Evolutionary conservation across 495 filamentous ascomycete species (phyloP).

Genomic region (Zalerion maritima): DNA sequence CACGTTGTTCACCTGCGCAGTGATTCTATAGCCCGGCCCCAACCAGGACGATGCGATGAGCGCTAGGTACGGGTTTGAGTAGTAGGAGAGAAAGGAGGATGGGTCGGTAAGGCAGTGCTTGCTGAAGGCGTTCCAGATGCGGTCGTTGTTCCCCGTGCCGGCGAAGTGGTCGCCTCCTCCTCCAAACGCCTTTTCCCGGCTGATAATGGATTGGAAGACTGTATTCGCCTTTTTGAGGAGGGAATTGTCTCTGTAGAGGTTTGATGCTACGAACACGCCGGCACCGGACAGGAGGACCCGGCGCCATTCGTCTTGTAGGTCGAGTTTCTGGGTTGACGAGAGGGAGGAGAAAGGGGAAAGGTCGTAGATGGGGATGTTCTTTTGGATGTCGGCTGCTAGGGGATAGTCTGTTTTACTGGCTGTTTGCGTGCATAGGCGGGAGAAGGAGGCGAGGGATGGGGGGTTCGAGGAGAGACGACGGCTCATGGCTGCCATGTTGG

Average conservation of each 20-base stretch:
- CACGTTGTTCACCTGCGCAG: constrained; percentile 42
- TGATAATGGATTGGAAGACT: constrained; percentile 32
- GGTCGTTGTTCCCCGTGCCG: constrained; percentile 28
- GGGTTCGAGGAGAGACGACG: constrained; percentile 1
- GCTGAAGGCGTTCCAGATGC: constrained; percentile 45
- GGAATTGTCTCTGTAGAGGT: constrained; percentile 22
- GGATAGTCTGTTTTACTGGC: constrained; percentile 25
- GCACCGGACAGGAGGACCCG: constrained; percentile 36
- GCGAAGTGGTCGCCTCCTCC: constrained; percentile 42
- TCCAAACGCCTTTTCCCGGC: constrained; percentile 16
- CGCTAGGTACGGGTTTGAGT: constrained; percentile 37
- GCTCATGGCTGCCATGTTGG: no score
- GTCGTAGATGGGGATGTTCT: constrained; percentile 41
- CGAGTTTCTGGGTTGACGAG: constrained; percentile 8
- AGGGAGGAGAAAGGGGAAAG: constrained; percentile 15
- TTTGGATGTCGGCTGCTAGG: constrained; percentile 21
- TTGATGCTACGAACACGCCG: constrained; percentile 35
- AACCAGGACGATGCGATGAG: constrained; percentile 33
- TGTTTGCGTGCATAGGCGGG: constrained; percentile 25
- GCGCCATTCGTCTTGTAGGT: constrained; percentile 41
- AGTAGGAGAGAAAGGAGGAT: constrained; percentile 33
- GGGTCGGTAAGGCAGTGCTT: constrained; percentile 36
- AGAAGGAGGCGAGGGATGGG: constrained; percentile 23
- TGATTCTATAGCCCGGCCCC: constrained; percentile 37
- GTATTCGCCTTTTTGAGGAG: constrained; percentile 25